Evolutionary conservation across 1,284 basidiomycete species (phyloP), one percentile per base, ranked within the genome.

Genomic region (Malassezia psittaci): DNA sequence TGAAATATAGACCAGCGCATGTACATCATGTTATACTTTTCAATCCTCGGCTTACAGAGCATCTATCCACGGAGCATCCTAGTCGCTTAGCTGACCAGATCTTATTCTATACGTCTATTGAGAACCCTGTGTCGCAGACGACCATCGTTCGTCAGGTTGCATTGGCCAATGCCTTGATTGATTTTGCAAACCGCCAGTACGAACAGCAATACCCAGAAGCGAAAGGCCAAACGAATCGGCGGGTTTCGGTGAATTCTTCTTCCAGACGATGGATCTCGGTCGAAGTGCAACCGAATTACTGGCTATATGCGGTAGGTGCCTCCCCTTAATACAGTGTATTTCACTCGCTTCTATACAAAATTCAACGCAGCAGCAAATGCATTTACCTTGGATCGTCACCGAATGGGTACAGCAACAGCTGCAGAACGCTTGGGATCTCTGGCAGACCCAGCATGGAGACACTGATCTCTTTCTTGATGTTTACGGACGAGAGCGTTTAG

Each of bases 1-100:
- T 38, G 9, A 12, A 16, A 9, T 57, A 57, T 42, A 24, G 21
- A 38, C 55, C 55, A 7, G 55, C 55, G 34, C 46, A 57, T 36
- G 55, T 57, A 36, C 50, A 52, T 24, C 47, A 57, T 18, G 13
- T 57, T 1, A 42, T 57, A 36, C 7, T 57, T 1, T 57, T 57
- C 24, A 43, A 39, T 24, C 55, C 55, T 8, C 12, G 5, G 39
- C 41, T 52, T 36, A 51, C 50, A 5, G 19, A 48, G 40, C 45
- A 52, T 24, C 35, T 43, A 12, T 35, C 16, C 1, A 51, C 51
- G 10, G 55, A 57, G 40, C 50, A 57, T 43, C 44, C 55, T 2
- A 47, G 19, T 35, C 44, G 51, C 10, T 47, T 57, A 24, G 18
- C 48, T 10, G 55, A 52, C 16, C 55, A 57, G 24, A 15, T 52